A percentile compares a stretch with the other conserved stretches of the same genome.
Evolutionary conservation across 257 asterid genomes (phyloP).

Genomic region (Solanum arcanum): DNA sequence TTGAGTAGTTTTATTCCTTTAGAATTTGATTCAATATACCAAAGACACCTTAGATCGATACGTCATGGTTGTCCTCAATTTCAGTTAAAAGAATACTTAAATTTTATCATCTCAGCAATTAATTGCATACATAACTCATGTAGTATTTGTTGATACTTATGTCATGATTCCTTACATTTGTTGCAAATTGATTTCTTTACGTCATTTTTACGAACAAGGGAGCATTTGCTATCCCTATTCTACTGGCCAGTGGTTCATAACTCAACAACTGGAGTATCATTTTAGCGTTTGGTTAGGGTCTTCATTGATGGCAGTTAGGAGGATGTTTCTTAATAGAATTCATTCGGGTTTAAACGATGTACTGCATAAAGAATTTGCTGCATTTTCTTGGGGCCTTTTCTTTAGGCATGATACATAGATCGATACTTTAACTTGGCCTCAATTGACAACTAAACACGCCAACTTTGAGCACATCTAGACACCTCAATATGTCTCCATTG

Average conservation of each 20-base stretch:
- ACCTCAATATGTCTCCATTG: neutral
- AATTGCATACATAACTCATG: neutral
- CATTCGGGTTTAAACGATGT: neutral
- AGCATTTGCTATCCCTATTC: neutral
- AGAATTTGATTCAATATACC: neutral
- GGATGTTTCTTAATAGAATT: neutral
- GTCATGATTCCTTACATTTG: neutral
- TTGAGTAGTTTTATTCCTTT: neutral
- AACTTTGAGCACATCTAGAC: neutral
- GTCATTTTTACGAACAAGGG: neutral
- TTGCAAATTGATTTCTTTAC: neutral
- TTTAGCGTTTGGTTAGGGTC: neutral
- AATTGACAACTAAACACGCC: neutral
- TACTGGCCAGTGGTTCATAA: neutral
- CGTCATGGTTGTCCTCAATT: neutral
- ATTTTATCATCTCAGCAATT: neutral
- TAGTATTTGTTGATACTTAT: neutral
- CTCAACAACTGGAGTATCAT: neutral
- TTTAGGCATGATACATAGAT: neutral
- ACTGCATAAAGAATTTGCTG: neutral
- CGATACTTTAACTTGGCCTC: neutral
- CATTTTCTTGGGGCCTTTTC: neutral
- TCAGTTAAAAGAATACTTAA: neutral
- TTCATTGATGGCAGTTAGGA: neutral
- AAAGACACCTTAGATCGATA: neutral